These are phyloP conservation scores for Ascochyta lentis DNA, from an alignment of 2,329 filamentous ascomycete genomes.

Conservation along the genomic window DNA sequence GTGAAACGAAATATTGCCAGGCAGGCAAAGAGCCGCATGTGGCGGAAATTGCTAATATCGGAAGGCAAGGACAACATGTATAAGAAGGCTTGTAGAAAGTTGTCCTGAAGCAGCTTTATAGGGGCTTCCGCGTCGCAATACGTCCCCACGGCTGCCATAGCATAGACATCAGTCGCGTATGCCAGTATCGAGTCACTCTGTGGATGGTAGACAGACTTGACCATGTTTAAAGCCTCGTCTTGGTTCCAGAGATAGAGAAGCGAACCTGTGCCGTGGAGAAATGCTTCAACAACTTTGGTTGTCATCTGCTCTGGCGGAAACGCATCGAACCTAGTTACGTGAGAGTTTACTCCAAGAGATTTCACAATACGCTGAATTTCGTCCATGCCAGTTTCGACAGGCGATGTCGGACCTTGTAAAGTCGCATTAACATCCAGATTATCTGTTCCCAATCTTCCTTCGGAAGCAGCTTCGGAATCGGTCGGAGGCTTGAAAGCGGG, in stretches of 20 bases:
- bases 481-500: too few relatives aligned
- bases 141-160: slow-evolving; percentile 17
- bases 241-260: slow-evolving; percentile 15
- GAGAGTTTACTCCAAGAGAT: slow-evolving; percentile 7
- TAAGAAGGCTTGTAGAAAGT: slow-evolving; percentile 7
- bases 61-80: slow-evolving; percentile 5
- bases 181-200: not conserved
- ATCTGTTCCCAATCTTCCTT: not conserved
- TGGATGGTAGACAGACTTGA: slow-evolving; percentile 14
- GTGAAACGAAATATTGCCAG: slow-evolving; percentile 16
- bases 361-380: slow-evolving; percentile 7
- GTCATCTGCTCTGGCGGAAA: slow-evolving; percentile 9
- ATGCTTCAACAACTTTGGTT: slow-evolving; percentile 9
- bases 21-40: slow-evolving; percentile 16
- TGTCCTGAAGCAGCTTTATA: not conserved
- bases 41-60: not conserved
- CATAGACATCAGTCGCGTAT: slow-evolving; percentile 13
- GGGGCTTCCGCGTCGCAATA: slow-evolving; percentile 9
- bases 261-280: slow-evolving; percentile 13
- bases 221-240: slow-evolving; percentile 6
- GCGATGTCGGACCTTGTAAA: not conserved
- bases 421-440: not conserved
- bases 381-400: not conserved
- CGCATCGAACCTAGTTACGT: slow-evolving; percentile 4
- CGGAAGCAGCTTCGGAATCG: not conserved